Evolutionary conservation across 768 basidiomycete genomes (phyloP).

Genomic region (Suillus spraguei): DNA sequence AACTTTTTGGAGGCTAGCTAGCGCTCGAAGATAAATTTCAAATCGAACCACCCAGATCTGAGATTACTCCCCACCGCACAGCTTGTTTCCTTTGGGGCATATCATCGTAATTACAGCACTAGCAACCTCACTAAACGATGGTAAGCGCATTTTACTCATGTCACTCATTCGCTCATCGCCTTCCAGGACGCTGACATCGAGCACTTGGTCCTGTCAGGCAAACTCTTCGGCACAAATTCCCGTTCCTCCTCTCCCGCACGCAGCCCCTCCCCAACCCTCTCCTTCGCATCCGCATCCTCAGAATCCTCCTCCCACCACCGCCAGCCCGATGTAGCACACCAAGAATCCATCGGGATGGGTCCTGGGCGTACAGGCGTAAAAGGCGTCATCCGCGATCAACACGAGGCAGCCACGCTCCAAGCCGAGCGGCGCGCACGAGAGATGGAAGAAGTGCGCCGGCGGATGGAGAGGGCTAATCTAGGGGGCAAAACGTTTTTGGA

Average conservation of each 20-base stretch:
- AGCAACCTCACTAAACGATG: background rate
- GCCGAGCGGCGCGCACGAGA: conserved; percentile 56
- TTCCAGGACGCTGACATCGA: conserved; percentile 57
- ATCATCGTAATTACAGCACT: background rate
- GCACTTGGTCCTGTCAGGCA: conserved; percentile 75
- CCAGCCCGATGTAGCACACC: conserved; percentile 14
- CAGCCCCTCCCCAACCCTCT: conserved; percentile 54
- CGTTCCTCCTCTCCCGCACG: conserved; percentile 67
- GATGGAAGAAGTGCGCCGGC: conserved; percentile 50
- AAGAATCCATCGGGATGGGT: conserved; percentile 80
- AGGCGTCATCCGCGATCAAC: conserved; percentile 81
- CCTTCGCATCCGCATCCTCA: conserved; percentile 28
- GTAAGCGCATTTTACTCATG: background rate
- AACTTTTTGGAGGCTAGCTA: background rate
- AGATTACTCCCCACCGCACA: background rate
- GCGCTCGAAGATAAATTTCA: background rate
- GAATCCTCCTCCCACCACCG: conserved; percentile 39
- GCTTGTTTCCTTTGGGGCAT: background rate
- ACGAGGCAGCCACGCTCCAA: conserved; percentile 63
- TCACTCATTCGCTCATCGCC: background rate
- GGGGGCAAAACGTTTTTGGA: conserved; percentile 77
- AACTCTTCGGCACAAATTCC: conserved; percentile 59
- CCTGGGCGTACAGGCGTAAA: conserved; percentile 88
- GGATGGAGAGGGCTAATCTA: conserved; percentile 66
- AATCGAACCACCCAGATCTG: background rate